phyloP scores from a whole-genome alignment of 2,329 filamentous ascomycete genomes.

The Talaromyces sp. region DNA sequence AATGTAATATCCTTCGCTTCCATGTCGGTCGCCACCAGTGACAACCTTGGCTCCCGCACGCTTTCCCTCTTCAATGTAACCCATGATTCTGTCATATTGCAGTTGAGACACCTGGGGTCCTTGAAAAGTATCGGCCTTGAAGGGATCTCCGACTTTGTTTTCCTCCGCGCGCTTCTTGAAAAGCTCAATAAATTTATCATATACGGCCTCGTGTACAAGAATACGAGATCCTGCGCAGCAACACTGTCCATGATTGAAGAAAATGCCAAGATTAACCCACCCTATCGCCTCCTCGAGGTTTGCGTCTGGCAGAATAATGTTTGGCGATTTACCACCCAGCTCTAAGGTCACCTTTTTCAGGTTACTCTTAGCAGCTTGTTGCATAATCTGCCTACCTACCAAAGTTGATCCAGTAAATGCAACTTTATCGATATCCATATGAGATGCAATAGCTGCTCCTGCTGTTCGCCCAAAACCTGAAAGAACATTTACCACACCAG shows the following conservation, averaged over 20 bases:
- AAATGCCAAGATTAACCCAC: constrained; percentile 58
- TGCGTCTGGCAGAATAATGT: constrained; percentile 64
- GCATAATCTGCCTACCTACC: constrained; percentile 61
- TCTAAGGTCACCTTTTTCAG: constrained; percentile 68
- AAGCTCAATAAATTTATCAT: constrained; percentile 69
- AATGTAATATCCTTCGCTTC: neutral
- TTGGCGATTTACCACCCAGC: constrained; percentile 64
- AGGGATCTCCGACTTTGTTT: constrained; percentile 3
- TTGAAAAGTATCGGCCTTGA: neutral
- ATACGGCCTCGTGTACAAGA: constrained; percentile 81
- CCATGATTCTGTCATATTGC: constrained; percentile 2
- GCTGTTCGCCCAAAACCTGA: constrained; percentile 78
- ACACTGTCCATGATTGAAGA: constrained; percentile 62
- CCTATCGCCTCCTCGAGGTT: constrained; percentile 67
- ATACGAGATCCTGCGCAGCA: constrained; percentile 66
- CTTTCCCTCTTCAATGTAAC: neutral
- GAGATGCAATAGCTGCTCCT: constrained; percentile 66
- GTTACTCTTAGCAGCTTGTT: constrained; percentile 61
- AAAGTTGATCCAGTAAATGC: constrained; percentile 64
- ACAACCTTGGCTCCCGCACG: constrained; percentile 1
- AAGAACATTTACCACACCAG: constrained; percentile 64
- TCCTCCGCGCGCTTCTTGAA: constrained; percentile 1
- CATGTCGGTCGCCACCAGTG: neutral
- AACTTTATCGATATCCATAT: constrained; percentile 67
- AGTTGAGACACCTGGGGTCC: constrained; percentile 4